Base-by-base conservation (phyloP, 768 basidiomycete genomes). In the Pleurotus tuber-regium region DNA sequence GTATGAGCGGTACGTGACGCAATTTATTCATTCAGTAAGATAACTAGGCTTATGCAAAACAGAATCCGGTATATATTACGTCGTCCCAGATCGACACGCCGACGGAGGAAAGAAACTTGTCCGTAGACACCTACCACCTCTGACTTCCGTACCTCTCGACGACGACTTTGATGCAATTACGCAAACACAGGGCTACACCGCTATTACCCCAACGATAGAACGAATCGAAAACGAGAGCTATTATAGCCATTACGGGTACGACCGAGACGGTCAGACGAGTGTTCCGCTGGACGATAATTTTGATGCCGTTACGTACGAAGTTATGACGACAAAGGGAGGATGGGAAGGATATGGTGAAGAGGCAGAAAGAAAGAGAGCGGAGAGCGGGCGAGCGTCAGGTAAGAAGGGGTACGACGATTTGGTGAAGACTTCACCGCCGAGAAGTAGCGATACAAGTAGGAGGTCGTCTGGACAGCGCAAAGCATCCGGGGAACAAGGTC, bases 91-190 rank as follows among this genome's bases (percentile, higher is more conserved):
- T 52, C 68, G 62, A 53, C 58, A 68, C 26, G 71, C 69, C 16
- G 61, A 60, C 1, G 69, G 67, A 28, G 46, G 29, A 19, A 73
- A 73, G 54, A 65, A 63, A 3, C 59, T 70, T 50, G 61, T 72
- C 16, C 66, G 66, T 43, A 69, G 72, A 21, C 71, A 68, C 21
- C 68, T 64, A 28, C 64, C 72, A 12, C 70, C 75, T 0, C 67
- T 67, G 4, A 70, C 71, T 23, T 71, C 70, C n/a, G 55, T 67
- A 18, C 69, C 72, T 10, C 64, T 71, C 26, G 64, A 68, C 30
- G 72, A 75, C 43, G 66, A 74, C 51, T 74, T 74, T 44, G 73
- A 76, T 55, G 72, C 67, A 24, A 56, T 64, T 29, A 71, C 69
- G 12, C 54, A 58, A 30, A 62, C 66, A 18, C 59, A 63, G 40